Evolutionary conservation across 2,329 filamentous ascomycete species (phyloP).

Genomic region (Aspergillus amoenus): DNA sequence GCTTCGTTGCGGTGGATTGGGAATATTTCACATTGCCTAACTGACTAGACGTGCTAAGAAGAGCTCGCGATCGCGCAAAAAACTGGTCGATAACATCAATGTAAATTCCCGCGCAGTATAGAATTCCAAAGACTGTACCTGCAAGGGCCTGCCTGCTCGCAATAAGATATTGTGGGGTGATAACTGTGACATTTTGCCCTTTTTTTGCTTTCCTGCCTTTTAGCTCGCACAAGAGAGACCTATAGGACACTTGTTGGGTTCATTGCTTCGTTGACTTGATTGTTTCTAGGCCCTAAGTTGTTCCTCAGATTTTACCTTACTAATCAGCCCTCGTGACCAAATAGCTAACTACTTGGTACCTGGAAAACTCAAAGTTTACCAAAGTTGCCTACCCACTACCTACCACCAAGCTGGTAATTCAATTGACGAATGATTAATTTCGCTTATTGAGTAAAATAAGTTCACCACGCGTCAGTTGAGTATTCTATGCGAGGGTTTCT

Average conservation of each 20-base stretch:
- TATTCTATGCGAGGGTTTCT: not conserved
- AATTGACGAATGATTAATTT: not conserved
- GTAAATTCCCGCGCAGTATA: not conserved
- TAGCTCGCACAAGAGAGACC: not conserved
- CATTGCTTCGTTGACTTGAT: not conserved
- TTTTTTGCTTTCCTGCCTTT: no score
- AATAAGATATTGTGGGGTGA: slow-evolving; percentile 5
- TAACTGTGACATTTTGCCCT: slow-evolving; percentile 5
- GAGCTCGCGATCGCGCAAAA: slow-evolving; percentile 4
- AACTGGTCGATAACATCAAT: slow-evolving; percentile 3
- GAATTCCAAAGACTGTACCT: slow-evolving; percentile 8
- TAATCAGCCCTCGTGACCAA: not conserved
- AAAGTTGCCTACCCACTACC: not conserved
- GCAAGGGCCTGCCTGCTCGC: slow-evolving; percentile 8
- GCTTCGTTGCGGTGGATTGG: not conserved
- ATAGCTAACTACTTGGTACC: not conserved
- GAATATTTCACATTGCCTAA: not conserved
- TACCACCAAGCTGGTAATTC: not conserved
- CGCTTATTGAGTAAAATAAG: not conserved
- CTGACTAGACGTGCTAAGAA: slow-evolving; percentile 6
- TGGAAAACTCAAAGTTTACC: no score
- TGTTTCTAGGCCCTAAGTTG: not conserved
- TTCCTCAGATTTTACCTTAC: not conserved
- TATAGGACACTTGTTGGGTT: not conserved
- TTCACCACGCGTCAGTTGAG: not conserved